Percentiles rank a stretch among this genome's conserved stretches.
These are phyloP conservation scores for Leccinellum rugosiceps DNA, from an alignment of 768 basidiomycete species.

Conservation along the genomic window DNA sequence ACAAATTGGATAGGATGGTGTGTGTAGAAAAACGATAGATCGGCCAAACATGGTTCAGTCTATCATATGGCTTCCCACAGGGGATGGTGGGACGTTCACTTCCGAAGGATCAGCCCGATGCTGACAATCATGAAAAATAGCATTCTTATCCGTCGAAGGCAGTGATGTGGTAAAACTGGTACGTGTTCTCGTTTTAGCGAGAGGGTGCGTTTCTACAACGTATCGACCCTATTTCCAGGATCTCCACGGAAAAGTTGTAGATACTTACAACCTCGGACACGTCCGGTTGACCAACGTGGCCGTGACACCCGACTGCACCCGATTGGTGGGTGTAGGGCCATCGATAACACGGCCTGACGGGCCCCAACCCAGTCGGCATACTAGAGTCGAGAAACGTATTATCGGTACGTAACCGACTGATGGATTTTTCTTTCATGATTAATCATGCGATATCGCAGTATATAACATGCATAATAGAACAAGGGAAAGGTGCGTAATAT, in stretches of 20 bases:
- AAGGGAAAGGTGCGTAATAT: constrained; percentile 41
- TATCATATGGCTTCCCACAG: constrained; percentile 50
- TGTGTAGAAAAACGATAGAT: constrained; percentile 49
- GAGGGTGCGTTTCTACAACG: constrained; percentile 12
- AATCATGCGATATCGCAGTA: constrained; percentile 28
- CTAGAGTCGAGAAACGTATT: constrained; percentile 51
- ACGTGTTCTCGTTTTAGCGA: constrained; percentile 10
- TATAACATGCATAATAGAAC: constrained; percentile 45
- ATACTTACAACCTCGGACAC: constrained; percentile 41
- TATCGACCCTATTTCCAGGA: constrained; percentile 32
- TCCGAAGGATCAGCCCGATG: constrained; percentile 4
- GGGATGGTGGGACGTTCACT: constrained; percentile 36
- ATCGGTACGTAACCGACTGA: constrained; percentile 37
- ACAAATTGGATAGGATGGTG: constrained; percentile 39
- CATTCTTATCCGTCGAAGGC: constrained; percentile 52
- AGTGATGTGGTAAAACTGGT: constrained; percentile 47
- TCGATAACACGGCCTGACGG: constrained; percentile 41
- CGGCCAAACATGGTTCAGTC: constrained; percentile 45
- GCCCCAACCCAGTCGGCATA: constrained; percentile 45
- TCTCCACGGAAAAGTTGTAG: constrained; percentile 44
- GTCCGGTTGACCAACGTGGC: constrained; percentile 49
- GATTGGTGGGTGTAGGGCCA: constrained; percentile 50
- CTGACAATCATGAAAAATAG: constrained; percentile 28
- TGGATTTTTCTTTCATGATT: neutral
- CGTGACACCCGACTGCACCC: constrained; percentile 43